Conservation (phyloP, 73 alveolate genomes). For the Durusdinium trenchii region DNA sequence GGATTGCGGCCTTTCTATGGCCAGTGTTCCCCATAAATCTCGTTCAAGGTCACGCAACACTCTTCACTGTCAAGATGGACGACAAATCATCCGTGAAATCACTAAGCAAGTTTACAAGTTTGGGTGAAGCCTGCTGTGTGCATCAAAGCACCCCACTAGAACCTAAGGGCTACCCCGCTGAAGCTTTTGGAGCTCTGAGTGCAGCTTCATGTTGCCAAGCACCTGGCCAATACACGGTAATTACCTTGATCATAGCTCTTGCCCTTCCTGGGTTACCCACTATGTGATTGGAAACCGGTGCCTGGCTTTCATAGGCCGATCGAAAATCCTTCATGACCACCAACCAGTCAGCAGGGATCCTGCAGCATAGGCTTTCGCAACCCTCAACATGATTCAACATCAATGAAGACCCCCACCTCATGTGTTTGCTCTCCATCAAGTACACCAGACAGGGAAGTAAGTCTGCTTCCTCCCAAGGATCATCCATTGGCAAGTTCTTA, state of each 20-base stretch:
- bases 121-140: background rate
- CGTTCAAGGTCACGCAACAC: background rate
- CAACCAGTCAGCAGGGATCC: constrained; percentile 6
- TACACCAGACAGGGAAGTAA: background rate
- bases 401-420: background rate
- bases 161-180: background rate
- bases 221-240: background rate
- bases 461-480: background rate
- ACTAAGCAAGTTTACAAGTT: background rate
- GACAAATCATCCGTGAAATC: background rate
- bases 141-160: background rate
- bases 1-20: background rate
- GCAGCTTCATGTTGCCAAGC: background rate
- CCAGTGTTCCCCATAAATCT: background rate
- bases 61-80: background rate
- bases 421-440: background rate
- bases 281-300: background rate
- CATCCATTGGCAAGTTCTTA: background rate
- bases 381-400: background rate
- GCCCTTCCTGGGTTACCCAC: background rate
- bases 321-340: background rate
- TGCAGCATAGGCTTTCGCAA: background rate
- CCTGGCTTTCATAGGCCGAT: background rate
- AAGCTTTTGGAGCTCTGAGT: background rate
- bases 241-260: background rate